A percentile compares a stretch with the other conserved stretches of the same genome.
phyloP scores from a whole-genome alignment of 2,329 filamentous ascomycete genomes.

The Arthrinium phaeospermum region DNA sequence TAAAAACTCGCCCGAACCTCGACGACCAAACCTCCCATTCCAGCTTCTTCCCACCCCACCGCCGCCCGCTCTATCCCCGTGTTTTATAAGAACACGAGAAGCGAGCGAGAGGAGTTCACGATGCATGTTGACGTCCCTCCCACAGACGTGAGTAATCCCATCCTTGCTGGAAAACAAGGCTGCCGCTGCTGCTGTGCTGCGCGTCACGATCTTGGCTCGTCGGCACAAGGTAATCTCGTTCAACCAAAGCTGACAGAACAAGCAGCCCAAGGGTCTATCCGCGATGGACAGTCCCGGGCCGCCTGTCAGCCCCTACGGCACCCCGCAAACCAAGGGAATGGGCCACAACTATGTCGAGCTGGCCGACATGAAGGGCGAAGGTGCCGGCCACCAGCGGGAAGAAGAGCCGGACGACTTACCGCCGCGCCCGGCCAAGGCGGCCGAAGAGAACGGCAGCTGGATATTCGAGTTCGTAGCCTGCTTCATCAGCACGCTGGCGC shows the following conservation, averaged over 20 bases:
- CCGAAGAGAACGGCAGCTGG: conserved; percentile 23
- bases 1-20: conserved; percentile 3
- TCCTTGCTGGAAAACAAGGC: neutral
- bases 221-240: too few species aligned
- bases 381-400: neutral
- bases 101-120: conserved; percentile 3
- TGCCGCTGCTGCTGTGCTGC: too few species aligned
- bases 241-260: neutral
- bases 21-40: neutral
- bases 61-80: neutral
- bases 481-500: conserved; percentile 22
- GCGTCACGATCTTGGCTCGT: too few species aligned
- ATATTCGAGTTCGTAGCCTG: conserved; percentile 23
- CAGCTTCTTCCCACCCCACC: conserved; percentile 4
- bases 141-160: conserved; percentile 2
- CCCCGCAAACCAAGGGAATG: conserved; percentile 1
- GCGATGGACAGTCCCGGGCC: neutral
- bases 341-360: conserved; percentile 12
- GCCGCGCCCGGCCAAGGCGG: neutral
- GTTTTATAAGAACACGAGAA: neutral
- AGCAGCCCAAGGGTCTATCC: neutral
- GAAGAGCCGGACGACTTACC: neutral
- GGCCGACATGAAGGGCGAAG: conserved; percentile 7
- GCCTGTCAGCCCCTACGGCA: conserved; percentile 1
- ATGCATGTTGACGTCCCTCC: conserved; percentile 14